Evolutionary conservation across 75 land plant genomes (phyloP).

Genomic region (Adiantum capillusveneris): DNA sequence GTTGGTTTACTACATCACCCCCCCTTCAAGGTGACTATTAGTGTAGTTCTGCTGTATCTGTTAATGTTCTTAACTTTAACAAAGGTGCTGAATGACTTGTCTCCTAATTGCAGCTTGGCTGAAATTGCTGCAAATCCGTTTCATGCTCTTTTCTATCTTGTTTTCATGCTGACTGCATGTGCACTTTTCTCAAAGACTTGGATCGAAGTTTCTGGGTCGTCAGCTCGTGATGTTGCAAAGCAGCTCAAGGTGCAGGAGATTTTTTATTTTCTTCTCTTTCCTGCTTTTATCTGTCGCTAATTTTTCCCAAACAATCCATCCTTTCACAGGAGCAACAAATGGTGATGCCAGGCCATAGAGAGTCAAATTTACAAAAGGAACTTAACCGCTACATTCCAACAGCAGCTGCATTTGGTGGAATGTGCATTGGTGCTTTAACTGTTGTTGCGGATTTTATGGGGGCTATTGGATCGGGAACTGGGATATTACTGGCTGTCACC

Average conservation of each 20-base stretch:
- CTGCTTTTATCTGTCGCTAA: not conserved
- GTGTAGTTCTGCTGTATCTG: no score
- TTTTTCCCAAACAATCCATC: not conserved
- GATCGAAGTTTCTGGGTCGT: slow-evolving; percentile 61
- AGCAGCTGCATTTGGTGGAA: slow-evolving; percentile 77
- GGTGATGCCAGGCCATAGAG: slow-evolving; percentile 80
- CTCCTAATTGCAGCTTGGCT: slow-evolving; percentile 27
- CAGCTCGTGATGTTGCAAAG: slow-evolving; percentile 53
- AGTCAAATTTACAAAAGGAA: slow-evolving; percentile 69
- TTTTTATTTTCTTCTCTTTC: not conserved
- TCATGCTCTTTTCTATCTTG: slow-evolving; percentile 45
- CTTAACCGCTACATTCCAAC: slow-evolving; percentile 79
- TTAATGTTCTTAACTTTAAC: no score
- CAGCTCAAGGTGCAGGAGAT: slow-evolving; percentile 39
- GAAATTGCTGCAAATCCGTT: slow-evolving; percentile 48
- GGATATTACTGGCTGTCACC: slow-evolving; percentile 69
- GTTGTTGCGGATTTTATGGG: slow-evolving; percentile 82
- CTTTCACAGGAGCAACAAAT: slow-evolving; percentile 71
- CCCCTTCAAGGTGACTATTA: slow-evolving; percentile 51
- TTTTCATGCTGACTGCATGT: slow-evolving; percentile 43
- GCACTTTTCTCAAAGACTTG: slow-evolving; percentile 50
- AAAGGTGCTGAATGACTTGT: no score
- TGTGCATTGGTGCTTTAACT: slow-evolving; percentile 81
- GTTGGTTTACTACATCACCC: slow-evolving; percentile 51
- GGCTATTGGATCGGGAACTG: slow-evolving; percentile 79